Evolutionary conservation across 441 rosid genomes (phyloP).

Genomic region (Corymbia citriodora): DNA sequence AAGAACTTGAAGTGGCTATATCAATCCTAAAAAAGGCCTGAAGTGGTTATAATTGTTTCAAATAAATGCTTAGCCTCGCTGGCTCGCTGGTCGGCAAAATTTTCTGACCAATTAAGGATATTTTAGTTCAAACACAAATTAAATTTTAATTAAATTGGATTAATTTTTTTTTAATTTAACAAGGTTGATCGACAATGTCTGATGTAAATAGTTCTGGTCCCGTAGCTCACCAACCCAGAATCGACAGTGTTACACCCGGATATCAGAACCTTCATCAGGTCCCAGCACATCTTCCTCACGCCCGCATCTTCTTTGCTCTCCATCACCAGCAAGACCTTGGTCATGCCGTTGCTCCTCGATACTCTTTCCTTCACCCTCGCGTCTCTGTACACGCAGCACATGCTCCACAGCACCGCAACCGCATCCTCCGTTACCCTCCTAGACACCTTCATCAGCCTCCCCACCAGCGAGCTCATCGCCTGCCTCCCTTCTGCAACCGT

Average conservation of each 20-base stretch:
- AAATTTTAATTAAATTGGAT: no score
- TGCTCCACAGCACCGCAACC: constrained; percentile 19
- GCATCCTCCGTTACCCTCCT: constrained; percentile 21
- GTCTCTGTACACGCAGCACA: constrained; percentile 19
- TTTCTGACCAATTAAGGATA: no score
- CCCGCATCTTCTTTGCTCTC: constrained; percentile 14
- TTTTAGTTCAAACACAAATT: no score
- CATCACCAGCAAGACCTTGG: constrained; percentile 22
- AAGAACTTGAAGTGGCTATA: no score
- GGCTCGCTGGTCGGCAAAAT: no score
- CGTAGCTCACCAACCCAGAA: constrained; percentile 15
- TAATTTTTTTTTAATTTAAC: no score
- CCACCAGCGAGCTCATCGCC: constrained; percentile 14
- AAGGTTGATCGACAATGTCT: constrained; percentile 11
- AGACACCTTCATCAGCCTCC: constrained; percentile 17
- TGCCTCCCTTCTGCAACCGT: constrained; percentile 19
- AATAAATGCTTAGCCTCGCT: no score
- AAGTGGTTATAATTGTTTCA: no score
- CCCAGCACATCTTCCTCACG: constrained; percentile 20
- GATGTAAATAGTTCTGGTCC: constrained; percentile 35
- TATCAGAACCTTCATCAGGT: constrained; percentile 16
- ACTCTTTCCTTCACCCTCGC: constrained; percentile 9
- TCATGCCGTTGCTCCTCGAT: constrained; percentile 12
- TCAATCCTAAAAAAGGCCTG: no score
- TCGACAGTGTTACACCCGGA: not conserved